phyloP scores from a whole-genome alignment of 192 early-diverging fungal species.

The Rhizophagus clarus region DNA sequence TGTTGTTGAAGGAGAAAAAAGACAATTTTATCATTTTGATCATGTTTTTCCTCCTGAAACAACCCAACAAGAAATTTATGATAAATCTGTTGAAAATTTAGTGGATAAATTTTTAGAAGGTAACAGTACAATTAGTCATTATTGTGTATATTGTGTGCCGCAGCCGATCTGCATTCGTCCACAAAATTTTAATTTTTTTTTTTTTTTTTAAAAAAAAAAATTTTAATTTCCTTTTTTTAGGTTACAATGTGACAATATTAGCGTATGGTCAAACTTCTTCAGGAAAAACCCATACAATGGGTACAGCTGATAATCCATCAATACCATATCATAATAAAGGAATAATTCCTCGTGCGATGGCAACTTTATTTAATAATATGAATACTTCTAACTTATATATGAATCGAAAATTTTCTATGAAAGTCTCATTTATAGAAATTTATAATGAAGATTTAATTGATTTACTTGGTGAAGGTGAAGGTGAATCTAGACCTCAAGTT shows the following conservation, averaged over 20 bases:
- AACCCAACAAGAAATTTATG: conserved; percentile 63
- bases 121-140: conserved; percentile 27
- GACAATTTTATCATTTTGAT: conserved; percentile 63
- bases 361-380: conserved; percentile 55
- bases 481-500: conserved; percentile 61
- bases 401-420: conserved; percentile 46
- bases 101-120: conserved; percentile 54
- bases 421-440: conserved; percentile 92
- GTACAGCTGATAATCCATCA: conserved; percentile 56
- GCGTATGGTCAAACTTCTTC: conserved; percentile 94
- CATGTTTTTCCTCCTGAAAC: conserved; percentile 65
- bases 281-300: conserved; percentile 98
- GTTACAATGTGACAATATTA: conserved; percentile 93
- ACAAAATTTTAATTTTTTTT: not conserved
- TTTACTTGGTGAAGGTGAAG: conserved; percentile 67
- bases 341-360: conserved; percentile 76
- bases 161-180: not conserved
- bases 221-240: conserved; percentile 38
- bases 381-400: conserved; percentile 32
- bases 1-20: not conserved
- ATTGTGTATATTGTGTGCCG: not conserved
- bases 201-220: not conserved
- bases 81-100: conserved; percentile 42
- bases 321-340: conserved; percentile 46
- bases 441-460: conserved; percentile 98